These are phyloP conservation scores for Mortierella antarctica DNA, from an alignment of 192 early-diverging fungal genomes.

Conservation along the genomic window DNA sequence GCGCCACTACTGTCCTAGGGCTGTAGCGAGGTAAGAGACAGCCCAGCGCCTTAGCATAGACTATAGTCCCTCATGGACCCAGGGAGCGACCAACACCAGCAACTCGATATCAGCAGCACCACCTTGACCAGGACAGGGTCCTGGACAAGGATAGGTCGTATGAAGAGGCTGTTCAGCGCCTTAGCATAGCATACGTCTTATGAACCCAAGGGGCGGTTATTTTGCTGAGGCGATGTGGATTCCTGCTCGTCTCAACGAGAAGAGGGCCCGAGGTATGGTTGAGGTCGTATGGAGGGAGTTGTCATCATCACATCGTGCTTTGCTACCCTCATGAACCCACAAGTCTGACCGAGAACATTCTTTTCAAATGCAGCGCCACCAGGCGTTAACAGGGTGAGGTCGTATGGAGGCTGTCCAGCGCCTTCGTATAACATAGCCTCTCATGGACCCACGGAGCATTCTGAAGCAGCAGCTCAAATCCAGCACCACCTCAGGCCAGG, in stretches of 20 bases:
- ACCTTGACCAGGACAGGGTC: slow-evolving; percentile 7
- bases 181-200: slow-evolving; percentile 11
- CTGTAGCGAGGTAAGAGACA: slow-evolving; percentile 19
- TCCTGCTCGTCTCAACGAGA: slow-evolving; percentile 24
- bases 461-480: slow-evolving; percentile 14
- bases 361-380: slow-evolving; percentile 23
- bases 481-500: slow-evolving; percentile 12
- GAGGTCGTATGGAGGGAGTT: slow-evolving; percentile 22
- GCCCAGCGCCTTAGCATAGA: slow-evolving; percentile 18
- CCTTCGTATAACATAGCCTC: slow-evolving; percentile 7
- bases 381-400: slow-evolving; percentile 11
- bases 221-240: slow-evolving; percentile 16
- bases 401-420: slow-evolving; percentile 18
- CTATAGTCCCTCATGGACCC: slow-evolving; percentile 27
- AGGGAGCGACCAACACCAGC: slow-evolving; percentile 16
- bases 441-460: slow-evolving; percentile 24
- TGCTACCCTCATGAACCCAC: slow-evolving; percentile 28
- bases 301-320: neutral
- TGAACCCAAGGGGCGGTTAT: slow-evolving; percentile 10
- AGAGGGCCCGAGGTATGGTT: slow-evolving; percentile 16
- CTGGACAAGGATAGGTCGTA: slow-evolving; percentile 21
- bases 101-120: slow-evolving; percentile 16
- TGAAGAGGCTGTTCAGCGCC: slow-evolving; percentile 21
- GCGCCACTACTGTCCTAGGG: slow-evolving; percentile 12
- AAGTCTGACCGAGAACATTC: slow-evolving; percentile 34